These are phyloP conservation scores for Platanthera zijinensis DNA, from an alignment of 106 monocot species.

Conservation along the genomic window DNA sequence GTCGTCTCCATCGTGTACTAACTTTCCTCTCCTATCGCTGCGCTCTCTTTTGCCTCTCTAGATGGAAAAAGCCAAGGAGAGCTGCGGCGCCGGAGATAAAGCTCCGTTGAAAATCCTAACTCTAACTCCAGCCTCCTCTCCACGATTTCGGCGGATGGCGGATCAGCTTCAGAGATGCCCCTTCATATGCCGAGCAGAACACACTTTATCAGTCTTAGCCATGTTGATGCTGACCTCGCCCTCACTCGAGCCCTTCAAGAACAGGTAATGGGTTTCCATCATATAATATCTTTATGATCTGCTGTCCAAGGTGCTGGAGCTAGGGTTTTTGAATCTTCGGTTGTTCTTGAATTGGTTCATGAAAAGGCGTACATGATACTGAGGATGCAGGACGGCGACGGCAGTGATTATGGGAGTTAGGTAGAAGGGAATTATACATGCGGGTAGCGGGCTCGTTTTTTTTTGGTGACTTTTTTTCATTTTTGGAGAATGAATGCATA, in stretches of 20 bases:
- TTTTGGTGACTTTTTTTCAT: no score
- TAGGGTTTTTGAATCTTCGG: not conserved
- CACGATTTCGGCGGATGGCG: not conserved
- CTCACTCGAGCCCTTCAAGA: slow-evolving; percentile 87
- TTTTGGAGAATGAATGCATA: no score
- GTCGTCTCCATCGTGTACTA: no score
- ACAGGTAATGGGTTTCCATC: slow-evolving; percentile 41
- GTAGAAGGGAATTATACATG: no score
- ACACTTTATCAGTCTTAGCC: slow-evolving; percentile 81
- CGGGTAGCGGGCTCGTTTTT: no score
- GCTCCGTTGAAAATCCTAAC: slow-evolving; percentile 26
- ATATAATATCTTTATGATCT: not conserved
- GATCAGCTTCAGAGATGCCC: slow-evolving; percentile 4
- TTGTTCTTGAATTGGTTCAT: slow-evolving; percentile 23
- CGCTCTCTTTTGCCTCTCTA: no score
- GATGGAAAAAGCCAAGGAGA: slow-evolving; percentile 7
- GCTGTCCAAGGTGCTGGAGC: not conserved
- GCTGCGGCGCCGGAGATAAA: slow-evolving; percentile 20
- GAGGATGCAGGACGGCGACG: slow-evolving; percentile 39
- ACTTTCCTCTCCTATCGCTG: no score
- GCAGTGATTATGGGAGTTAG: no score
- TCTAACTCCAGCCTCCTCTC: slow-evolving; percentile 9
- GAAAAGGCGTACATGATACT: slow-evolving; percentile 98
- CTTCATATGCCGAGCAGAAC: slow-evolving; percentile 22
- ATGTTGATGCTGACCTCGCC: slow-evolving; percentile 91